phyloP scores from a whole-genome alignment of 192 early-diverging fungal species.

The Rhizoclosmatium globosum region DNA sequence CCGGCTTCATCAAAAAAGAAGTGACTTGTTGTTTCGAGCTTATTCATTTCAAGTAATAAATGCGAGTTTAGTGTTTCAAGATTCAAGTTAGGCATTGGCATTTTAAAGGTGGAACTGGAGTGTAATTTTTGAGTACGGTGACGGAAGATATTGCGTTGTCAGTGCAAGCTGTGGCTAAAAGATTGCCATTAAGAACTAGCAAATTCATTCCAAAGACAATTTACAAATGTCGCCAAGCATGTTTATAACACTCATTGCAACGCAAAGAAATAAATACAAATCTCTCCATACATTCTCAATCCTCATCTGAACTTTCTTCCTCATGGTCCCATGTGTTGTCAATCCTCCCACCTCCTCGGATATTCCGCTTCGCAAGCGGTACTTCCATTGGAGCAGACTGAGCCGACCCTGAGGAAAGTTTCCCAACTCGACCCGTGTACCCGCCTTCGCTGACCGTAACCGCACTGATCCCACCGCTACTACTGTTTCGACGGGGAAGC shows the following conservation, averaged over 20 bases:
- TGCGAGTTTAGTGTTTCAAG: too few relatives aligned
- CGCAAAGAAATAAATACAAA: not conserved
- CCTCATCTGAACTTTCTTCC: conserved; percentile 11
- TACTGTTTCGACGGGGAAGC: conserved; percentile 25
- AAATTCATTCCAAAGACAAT: too few relatives aligned
- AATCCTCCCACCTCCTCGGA: not conserved
- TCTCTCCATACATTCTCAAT: not conserved
- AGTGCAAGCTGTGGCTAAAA: too few relatives aligned
- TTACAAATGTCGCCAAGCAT: too few relatives aligned
- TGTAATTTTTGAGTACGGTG: too few relatives aligned
- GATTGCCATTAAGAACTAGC: too few relatives aligned
- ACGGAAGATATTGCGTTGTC: too few relatives aligned
- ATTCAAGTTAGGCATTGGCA: too few relatives aligned
- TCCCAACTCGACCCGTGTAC: not conserved
- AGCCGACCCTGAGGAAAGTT: not conserved
- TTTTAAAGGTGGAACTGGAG: too few relatives aligned
- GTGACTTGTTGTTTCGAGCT: too few relatives aligned
- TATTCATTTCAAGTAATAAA: too few relatives aligned
- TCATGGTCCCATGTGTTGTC: not conserved
- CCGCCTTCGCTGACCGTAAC: not conserved
- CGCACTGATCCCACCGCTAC: not conserved
- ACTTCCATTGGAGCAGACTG: conserved; percentile 29
- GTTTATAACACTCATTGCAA: not conserved
- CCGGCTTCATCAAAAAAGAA: too few relatives aligned
- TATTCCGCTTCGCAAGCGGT: conserved; percentile 15